phyloP scores from a whole-genome alignment of 805 yeast genomes.

The Ogataea corticis region DNA sequence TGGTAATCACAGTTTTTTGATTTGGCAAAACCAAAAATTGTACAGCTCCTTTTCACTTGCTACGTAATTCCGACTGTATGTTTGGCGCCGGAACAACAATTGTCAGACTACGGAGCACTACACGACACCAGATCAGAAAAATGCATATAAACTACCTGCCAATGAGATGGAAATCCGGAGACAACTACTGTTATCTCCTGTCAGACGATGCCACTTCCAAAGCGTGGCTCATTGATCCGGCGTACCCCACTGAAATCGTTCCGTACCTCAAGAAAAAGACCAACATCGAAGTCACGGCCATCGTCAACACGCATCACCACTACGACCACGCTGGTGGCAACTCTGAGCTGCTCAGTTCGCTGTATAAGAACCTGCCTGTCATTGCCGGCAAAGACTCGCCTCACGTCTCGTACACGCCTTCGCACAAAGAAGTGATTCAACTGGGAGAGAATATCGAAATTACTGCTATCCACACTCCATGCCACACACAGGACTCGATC shows the following conservation, averaged over 20 bases:
- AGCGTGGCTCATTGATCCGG: constrained; percentile 91
- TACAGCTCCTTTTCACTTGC: too few species aligned
- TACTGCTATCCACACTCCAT: constrained; percentile 90
- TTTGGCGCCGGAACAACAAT: too few species aligned
- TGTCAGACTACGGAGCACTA: too few species aligned
- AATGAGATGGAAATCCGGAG: constrained; percentile 95
- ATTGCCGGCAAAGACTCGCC: constrained; percentile 87
- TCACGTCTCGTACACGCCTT: constrained; percentile 67
- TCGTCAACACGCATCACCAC: constrained; percentile 96
- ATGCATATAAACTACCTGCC: constrained; percentile 86
- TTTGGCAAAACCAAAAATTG: too few species aligned
- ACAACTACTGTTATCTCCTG: constrained; percentile 83
- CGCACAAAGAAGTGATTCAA: constrained; percentile 57
- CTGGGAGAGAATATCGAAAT: constrained; percentile 67
- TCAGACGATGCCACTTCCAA: constrained; percentile 64
- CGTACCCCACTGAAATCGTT: constrained; percentile 72
- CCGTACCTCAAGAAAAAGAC: constrained; percentile 38
- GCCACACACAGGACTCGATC: constrained; percentile 96
- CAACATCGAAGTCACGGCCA: constrained; percentile 59
- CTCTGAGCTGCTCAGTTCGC: constrained; percentile 31
- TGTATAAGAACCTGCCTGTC: constrained; percentile 54
- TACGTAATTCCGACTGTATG: too few species aligned
- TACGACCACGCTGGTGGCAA: constrained; percentile 94
- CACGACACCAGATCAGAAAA: constrained; percentile 38
- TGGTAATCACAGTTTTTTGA: too few species aligned